Evolutionary conservation across 176 grass and related monocot genomes (phyloP), one percentile per base, ranked within the genome.

Genomic region (Oryza nivara): DNA sequence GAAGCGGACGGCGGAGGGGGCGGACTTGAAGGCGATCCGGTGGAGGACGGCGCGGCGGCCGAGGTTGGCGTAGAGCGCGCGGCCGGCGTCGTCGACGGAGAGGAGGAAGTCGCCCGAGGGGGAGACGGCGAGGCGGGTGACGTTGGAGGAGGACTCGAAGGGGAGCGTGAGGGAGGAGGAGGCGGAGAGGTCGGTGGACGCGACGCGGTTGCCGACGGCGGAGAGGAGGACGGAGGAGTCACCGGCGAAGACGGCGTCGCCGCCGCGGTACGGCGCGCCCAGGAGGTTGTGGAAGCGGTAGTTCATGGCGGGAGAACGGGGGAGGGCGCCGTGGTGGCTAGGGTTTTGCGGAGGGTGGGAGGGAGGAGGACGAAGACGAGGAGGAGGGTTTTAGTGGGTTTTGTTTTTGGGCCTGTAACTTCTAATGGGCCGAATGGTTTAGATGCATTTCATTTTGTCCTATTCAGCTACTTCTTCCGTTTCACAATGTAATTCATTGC

Each of bases 211-310:
- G 0, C 93, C 93, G 28, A 92, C 88, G 3, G 93, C 83, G 13
- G 93, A 92, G n/a, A 94, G 89, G 45, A 99, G 96, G 23, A 91
- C 45, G 12, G 75, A 9, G 38, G 93, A 90, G 75, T 99, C 86
- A 0, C 88, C 91, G 0, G 91, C 86, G 49, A 99, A 90, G 6
- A 92, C 89, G 32, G 80, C 93, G 82, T 99, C 94, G 69, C 96
- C 96, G 58, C 96, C 96, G 74, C 93, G 96, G 84, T 96, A 99
- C 11, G 96, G 91, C n/a, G 88, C 93, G 12, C 96, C 96, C 3
- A 99, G 87, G 12, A 99, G 91, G 82, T 99, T 96, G 71, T 96
- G 96, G 90, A 99, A 96, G 63, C 93, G 93, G 68, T 92, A 96
- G 13, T 99, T 96, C 96, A 99, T 99, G 82, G 85, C 83, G 78